A percentile compares a stretch with the other conserved stretches of the same genome.
These are phyloP conservation scores for Maudiozyma humilis DNA, from an alignment of 1,139 yeast genomes.

Conservation along the genomic window DNA sequence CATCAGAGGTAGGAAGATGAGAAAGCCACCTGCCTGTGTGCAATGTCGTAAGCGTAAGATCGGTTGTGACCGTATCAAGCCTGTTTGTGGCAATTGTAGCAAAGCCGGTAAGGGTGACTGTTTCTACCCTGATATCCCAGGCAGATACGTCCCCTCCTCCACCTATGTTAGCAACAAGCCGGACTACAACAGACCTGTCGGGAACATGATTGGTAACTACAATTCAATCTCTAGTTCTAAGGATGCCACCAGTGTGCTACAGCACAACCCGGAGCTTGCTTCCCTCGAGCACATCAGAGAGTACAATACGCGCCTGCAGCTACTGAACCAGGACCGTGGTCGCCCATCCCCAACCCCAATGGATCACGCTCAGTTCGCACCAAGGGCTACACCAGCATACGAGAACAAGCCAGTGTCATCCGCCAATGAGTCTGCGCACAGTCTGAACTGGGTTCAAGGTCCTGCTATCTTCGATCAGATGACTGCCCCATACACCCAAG, in stretches of 20 bases:
- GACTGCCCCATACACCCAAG: conserved; percentile 21
- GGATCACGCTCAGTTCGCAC: conserved; percentile 20
- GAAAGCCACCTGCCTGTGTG: conserved; percentile 36
- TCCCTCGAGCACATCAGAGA: conserved; percentile 27
- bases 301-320: conserved; percentile 23
- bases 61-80: conserved; percentile 53
- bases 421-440: conserved; percentile 14
- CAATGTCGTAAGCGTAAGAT: conserved; percentile 44
- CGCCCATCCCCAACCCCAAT: conserved; percentile 12
- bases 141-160: conserved; percentile 20
- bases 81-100: conserved; percentile 45
- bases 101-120: conserved; percentile 24
- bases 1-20: conserved; percentile 13
- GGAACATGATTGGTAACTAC: conserved; percentile 1
- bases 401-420: conserved; percentile 21
- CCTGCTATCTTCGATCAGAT: conserved; percentile 28
- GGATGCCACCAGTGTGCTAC: conserved; percentile 8
- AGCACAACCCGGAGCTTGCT: conserved; percentile 21
- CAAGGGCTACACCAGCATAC: conserved; percentile 17
- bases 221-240: conserved; percentile 8
- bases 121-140: conserved; percentile 29
- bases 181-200: neutral
- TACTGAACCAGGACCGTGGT: conserved; percentile 15
- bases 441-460: conserved; percentile 27
- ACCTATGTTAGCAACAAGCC: conserved; percentile 1